Evolutionary conservation across 441 rosid genomes (phyloP), one percentile per base, ranked within the genome.

Genomic region (Viola pubescens): DNA sequence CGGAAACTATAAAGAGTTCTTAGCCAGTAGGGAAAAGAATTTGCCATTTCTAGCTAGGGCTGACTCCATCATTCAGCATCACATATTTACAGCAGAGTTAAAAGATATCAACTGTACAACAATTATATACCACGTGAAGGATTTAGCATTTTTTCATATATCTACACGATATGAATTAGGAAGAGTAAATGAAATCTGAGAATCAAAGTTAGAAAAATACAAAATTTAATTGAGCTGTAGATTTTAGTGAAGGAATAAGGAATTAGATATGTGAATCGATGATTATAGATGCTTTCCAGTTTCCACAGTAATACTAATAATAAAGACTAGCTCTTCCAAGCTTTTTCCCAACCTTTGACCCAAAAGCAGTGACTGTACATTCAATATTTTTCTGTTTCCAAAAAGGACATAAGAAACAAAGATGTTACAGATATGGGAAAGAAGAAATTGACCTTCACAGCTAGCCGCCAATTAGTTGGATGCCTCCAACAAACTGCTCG

Each of bases 401-500:
- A 61, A 58, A 6, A 11, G 40, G 3, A 62, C 46, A 14, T 2
- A 57, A 10, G 50, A 42, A 3, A 37, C 55, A 48, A 59, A 54
- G 39, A 16, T 54, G 62, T 52, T 63, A 57, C 64, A 63, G 55
- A 74, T 62, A 64, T 46, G 70, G 77, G 73, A 76, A 80, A 83
- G 83, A 76, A 76, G 88, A 83, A 76, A 77, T 77, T 66, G 86
- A 92, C 98, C 98, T 89, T 76, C 66, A 46, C 74, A 73, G 85
- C 77, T 60, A 73, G 76, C 46, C 74, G 77, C 97, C 97, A 92
- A 58, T 89, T 58, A 71, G 82, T 56, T 51, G 81, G 81, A 73
- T 92, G 98, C 75, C 92, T 83, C 98, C 98, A 92, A 73, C 98
- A 92, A 73, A 92, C 59, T 52, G 83, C 96, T 69, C 59, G 75